phyloP scores from a whole-genome alignment of 2,329 filamentous ascomycete genomes.

The Epichloe scottii region DNA sequence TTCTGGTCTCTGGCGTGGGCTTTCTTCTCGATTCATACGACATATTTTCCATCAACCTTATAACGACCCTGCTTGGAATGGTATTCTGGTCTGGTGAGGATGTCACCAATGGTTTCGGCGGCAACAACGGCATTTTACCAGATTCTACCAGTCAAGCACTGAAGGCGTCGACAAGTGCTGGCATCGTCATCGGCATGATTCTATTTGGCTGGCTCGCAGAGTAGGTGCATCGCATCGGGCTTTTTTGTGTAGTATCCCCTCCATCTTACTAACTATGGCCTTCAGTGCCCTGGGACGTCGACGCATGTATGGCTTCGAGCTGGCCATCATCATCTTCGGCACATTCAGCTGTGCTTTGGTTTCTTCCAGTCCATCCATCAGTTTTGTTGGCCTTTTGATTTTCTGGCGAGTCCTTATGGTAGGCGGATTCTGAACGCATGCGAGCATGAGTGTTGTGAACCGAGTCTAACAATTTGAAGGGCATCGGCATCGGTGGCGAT shows the following conservation, averaged over 20 bases:
- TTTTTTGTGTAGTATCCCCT: not conserved
- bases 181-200: slow-evolving; percentile 67
- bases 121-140: slow-evolving; percentile 46
- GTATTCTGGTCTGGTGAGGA: slow-evolving; percentile 54
- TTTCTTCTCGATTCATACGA: slow-evolving; percentile 78
- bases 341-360: slow-evolving; percentile 56
- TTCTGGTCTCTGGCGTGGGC: slow-evolving; percentile 66
- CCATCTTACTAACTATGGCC: slow-evolving; percentile 7
- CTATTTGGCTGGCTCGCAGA: slow-evolving; percentile 70
- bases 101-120: slow-evolving; percentile 32
- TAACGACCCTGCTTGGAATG: slow-evolving; percentile 59
- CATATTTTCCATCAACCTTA: slow-evolving; percentile 69
- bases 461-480: slow-evolving; percentile 22
- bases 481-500: slow-evolving; percentile 68
- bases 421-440: slow-evolving; percentile 10
- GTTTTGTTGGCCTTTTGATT: slow-evolving; percentile 47
- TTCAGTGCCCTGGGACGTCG: slow-evolving; percentile 53
- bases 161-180: slow-evolving; percentile 69
- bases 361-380: slow-evolving; percentile 47
- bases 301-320: slow-evolving; percentile 70
- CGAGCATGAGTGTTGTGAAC: not conserved
- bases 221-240: slow-evolving; percentile 14
- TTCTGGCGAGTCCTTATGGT: slow-evolving; percentile 69
- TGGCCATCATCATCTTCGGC: slow-evolving; percentile 58
- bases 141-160: slow-evolving; percentile 57